These are phyloP conservation scores for Carex sylvatica DNA, from an alignment of 202 grass and related monocot genomes.

Conservation along the genomic window DNA sequence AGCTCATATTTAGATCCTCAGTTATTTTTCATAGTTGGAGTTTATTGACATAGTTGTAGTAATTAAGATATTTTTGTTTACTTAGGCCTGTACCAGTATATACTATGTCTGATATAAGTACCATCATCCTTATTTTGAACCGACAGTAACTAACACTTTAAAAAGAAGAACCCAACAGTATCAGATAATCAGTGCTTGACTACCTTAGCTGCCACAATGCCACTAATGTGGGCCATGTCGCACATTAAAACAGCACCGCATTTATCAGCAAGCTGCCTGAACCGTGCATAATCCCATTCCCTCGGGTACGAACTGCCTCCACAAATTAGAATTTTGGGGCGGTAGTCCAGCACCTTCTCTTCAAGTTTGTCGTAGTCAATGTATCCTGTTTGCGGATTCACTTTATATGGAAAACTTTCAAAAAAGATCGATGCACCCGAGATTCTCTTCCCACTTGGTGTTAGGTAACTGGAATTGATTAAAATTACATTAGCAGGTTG, in stretches of 20 bases:
- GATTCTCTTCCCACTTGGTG: slow-evolving; percentile 44
- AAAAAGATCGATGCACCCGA: slow-evolving; percentile 52
- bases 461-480: slow-evolving; percentile 20
- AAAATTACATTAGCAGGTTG: background rate
- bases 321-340: slow-evolving; percentile 53
- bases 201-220: slow-evolving; percentile 51
- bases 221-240: slow-evolving; percentile 55
- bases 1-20: background rate
- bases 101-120: background rate
- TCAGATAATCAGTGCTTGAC: background rate
- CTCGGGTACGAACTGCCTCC: slow-evolving; percentile 47
- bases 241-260: slow-evolving; percentile 55
- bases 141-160: background rate
- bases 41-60: background rate
- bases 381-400: slow-evolving; percentile 44
- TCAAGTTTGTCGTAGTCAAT: slow-evolving; percentile 56
- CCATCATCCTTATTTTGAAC: background rate
- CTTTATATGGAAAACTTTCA: slow-evolving; percentile 48
- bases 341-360: slow-evolving; percentile 44
- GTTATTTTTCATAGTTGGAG: background rate
- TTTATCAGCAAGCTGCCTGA: slow-evolving; percentile 44
- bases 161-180: background rate
- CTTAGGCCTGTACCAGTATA: background rate
- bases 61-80: background rate
- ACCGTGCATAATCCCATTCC: slow-evolving; percentile 50